Evolutionary conservation across 768 basidiomycete genomes (phyloP), one percentile per base, ranked within the genome.

Genomic region (Xerocomellus amylosporus): DNA sequence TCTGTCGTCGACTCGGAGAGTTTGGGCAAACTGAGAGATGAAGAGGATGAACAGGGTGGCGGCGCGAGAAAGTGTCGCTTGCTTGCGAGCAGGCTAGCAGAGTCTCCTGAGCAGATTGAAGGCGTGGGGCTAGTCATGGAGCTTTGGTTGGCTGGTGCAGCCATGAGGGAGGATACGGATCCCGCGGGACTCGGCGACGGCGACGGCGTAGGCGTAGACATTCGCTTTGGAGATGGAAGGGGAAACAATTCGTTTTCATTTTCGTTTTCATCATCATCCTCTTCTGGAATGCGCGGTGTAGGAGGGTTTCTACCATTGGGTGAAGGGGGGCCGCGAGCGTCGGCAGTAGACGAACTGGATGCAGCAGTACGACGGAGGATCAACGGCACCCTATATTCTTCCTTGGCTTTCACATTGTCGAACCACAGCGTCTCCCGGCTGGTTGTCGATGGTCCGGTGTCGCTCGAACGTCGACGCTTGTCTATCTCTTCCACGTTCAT

Each of bases 401-500:
- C 55, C 31, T 15, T 48, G 51, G 49, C 30, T 28, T 10, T 33
- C 12, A 14, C 13, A 24, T 53, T 49, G 8, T 53, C 38, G 20
- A 54, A 49, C 45, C 31, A 47, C 15, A 19, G 15, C 8, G 22
- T 6, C 4, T 54, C 41, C 28, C 1, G 30, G n/a, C 19, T 33
- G 37, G 34, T 33, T 17, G 38, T 48, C 3, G 43, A 46, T 1
- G 36, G 43, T 19, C 51, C 67, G 0, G 28, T 43, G 36, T 82
- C 80, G n/a, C 68, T 70, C 9, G 77, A 77, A 49, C 76, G 74
- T 13, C 82, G 73, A 22, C 82, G 75, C 60, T 77, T 82, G 58
- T 87, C 85, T 5, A 85, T 77, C 63, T 86, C 86, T 56, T 88
- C 86, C 0, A 87, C 84, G 5, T 68, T 80, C 19, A 85, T 71